phyloP scores from a whole-genome alignment of 73 alveolate genomes.

The Paramecium tetraurelia region DNA sequence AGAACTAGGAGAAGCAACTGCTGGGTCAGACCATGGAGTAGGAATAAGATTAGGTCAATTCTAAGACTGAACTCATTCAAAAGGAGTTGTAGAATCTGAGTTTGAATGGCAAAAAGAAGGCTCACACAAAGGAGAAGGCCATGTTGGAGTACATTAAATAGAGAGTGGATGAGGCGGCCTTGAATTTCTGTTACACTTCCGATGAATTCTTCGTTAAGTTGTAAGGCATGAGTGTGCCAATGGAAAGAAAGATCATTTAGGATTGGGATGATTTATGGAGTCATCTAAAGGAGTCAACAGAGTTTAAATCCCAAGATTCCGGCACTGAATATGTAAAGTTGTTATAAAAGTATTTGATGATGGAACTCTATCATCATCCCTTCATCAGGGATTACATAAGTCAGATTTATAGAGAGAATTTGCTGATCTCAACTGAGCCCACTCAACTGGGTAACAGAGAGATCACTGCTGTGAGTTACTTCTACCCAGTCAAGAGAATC shows the following conservation, averaged over 20 bases:
- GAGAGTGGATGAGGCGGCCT: background rate
- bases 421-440: slow-evolving; percentile 16
- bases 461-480: background rate
- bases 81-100: background rate
- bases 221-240: background rate
- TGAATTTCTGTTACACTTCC: background rate
- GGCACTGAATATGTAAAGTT: background rate
- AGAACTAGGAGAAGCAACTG: background rate
- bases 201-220: background rate
- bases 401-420: background rate
- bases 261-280: background rate
- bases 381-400: background rate
- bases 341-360: background rate
- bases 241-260: background rate
- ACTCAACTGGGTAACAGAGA: slow-evolving; percentile 8
- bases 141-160: background rate
- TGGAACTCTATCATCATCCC: slow-evolving; percentile 40
- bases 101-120: background rate
- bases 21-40: background rate
- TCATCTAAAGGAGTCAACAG: background rate
- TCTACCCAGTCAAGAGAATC: slow-evolving; percentile 38
- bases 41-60: background rate
- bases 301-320: background rate
- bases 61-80: background rate
- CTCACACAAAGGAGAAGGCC: background rate